Base-by-base conservation (phyloP, 1,284 basidiomycete genomes). In the Cryptococcus sp. region DNA sequence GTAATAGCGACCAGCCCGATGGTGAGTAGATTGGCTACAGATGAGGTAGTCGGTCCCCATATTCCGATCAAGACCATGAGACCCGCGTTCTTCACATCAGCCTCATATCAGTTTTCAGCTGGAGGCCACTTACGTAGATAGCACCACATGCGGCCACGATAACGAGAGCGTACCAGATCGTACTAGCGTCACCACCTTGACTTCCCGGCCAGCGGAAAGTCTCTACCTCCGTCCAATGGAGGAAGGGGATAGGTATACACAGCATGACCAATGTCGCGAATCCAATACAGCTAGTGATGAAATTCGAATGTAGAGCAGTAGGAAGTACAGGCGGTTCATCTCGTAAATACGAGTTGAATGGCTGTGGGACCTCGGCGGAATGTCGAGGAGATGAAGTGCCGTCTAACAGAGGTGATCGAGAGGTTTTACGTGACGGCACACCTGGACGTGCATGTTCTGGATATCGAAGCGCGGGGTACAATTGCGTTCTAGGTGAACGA, bases 41-140 rank as follows among this genome's bases (percentile, higher is more conserved):
- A 72, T 9, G 69, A 66, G 13, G 67, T 70, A 2, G 72, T 74
- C 5, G 74, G 74, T 2, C 74, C 74, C 65, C 72, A 72, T 19
- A 75, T 56, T 0, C 74, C 74, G 41, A 76, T 76, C 24, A 76
- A 65, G 37, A 69, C 64, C 74, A 76, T 76, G 44, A 76, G 57
- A 9, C 74, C 74, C 1, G 73, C 73, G 53, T 76, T 76, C 69
- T 74, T 52, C 18, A 21, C 7, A 21, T 45, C 31, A 50, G 49
- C 36, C 22, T 3, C 16, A 13, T 31, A 4, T 22, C 5, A 19
- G 41, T 7, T 14, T 19, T 5, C n/a, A 43, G 4, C 11, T 5
- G 41, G 18, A 43, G 41, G 23, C 4, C 19, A 63, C 72, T 60
- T 57, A 74, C 72, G 47, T 76, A 76, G 3, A 68, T 46, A 0